A percentile compares a stretch with the other conserved stretches of the same genome.
Conservation (phyloP, 768 basidiomycete species). For the Asterophora lycoperdoides region DNA sequence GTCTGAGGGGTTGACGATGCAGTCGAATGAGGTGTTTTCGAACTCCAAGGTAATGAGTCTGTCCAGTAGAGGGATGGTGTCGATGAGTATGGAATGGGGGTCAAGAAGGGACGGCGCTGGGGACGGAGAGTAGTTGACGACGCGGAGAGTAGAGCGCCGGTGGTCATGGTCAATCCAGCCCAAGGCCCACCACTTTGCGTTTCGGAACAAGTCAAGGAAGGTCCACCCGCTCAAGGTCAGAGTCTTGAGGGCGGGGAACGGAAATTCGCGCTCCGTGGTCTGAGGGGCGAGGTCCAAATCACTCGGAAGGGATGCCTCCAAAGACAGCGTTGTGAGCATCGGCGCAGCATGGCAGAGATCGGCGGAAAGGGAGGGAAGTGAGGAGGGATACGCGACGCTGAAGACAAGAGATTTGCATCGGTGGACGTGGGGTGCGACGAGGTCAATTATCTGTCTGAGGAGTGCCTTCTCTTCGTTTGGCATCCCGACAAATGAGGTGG, state of each 20-base stretch:
- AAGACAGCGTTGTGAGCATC: neutral
- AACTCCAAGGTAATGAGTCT: too few species aligned
- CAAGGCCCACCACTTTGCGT: neutral
- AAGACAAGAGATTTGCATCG: neutral
- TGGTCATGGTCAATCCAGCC: neutral
- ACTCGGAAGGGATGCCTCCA: neutral
- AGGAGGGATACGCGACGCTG: slow-evolving; percentile 1
- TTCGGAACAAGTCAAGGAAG: neutral
- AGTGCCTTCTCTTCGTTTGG: neutral
- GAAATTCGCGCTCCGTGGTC: too few species aligned
- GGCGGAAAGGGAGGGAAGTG: slow-evolving; percentile 1
- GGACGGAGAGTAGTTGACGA: neutral
- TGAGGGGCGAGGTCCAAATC: too few species aligned
- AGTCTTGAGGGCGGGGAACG: too few species aligned
- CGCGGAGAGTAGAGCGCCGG: neutral
- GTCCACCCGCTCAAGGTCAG: too few species aligned
- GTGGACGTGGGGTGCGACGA: neutral
- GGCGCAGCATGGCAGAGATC: neutral
- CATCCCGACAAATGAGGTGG: neutral
- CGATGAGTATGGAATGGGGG: too few species aligned
- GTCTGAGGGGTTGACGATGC: too few species aligned
- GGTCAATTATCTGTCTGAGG: neutral
- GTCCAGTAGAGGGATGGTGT: too few species aligned
- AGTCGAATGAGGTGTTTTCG: too few species aligned
- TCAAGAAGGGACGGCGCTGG: neutral